Percentiles rank a stretch among this genome's conserved stretches.
Evolutionary conservation across 108 stramenopile species (phyloP).

Genomic region (Parmales sp.): DNA sequence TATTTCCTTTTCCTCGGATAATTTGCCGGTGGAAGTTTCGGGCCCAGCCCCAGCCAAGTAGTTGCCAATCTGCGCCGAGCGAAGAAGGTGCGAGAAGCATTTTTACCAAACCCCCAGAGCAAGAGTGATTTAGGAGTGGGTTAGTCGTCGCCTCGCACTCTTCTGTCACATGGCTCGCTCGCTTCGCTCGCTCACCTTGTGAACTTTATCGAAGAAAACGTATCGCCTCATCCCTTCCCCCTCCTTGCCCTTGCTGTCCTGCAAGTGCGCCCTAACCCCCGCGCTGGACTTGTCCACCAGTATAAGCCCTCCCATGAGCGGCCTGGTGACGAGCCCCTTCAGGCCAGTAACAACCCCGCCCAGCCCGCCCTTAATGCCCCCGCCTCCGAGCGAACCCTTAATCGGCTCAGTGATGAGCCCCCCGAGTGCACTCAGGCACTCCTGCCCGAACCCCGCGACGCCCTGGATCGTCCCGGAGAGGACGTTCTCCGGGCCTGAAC

Average conservation of each 20-base stretch:
- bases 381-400: no score
- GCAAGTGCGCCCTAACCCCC: background rate
- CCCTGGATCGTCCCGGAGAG: background rate
- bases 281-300: constrained; percentile 1
- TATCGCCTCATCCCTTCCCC: no score
- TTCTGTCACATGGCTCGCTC: background rate
- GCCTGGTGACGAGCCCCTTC: background rate
- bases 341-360: background rate
- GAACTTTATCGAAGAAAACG: background rate
- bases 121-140: no score
- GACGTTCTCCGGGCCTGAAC: background rate
- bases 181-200: background rate
- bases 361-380: background rate
- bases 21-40: background rate
- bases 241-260: background rate
- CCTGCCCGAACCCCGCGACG: background rate
- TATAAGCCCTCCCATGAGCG: background rate
- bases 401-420: background rate
- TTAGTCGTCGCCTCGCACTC: background rate
- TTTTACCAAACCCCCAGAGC: no score
- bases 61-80: background rate
- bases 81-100: no score
- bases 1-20: background rate
- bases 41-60: background rate
- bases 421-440: background rate